A percentile compares a stretch with the other conserved stretches of the same genome.
Evolutionary conservation across 2,329 filamentous ascomycete genomes (phyloP).

Genomic region (Rugonectria rugulosa): DNA sequence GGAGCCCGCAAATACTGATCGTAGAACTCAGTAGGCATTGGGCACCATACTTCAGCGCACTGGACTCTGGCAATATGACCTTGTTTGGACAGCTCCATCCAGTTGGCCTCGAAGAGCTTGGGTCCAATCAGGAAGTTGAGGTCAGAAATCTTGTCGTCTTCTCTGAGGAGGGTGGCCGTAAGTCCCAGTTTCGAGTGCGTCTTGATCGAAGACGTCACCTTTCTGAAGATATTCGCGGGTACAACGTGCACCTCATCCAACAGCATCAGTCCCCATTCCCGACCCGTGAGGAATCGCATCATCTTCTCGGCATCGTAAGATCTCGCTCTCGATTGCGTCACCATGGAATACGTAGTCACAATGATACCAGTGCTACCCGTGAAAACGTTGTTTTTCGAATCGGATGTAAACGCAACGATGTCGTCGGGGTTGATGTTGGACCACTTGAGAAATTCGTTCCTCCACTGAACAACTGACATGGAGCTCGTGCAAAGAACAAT

Average conservation of each 20-base stretch:
- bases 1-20: conserved; percentile 85
- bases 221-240: conserved; percentile 93
- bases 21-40: conserved; percentile 99
- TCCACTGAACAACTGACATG: conserved; percentile 98
- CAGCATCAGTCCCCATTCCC: conserved; percentile 98
- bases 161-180: conserved; percentile 90
- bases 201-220: conserved; percentile 91
- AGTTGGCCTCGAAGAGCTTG: conserved; percentile 98
- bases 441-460: conserved; percentile 97
- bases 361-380: conserved; percentile 93
- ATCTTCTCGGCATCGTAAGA: conserved; percentile 96
- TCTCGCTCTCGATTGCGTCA: conserved; percentile 86
- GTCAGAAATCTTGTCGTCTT: conserved; percentile 98
- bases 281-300: conserved; percentile 89
- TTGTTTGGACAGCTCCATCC: conserved; percentile 98
- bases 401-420: conserved; percentile 93
- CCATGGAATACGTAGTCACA: conserved; percentile 98
- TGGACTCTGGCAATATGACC: conserved; percentile 97
- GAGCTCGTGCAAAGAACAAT: conserved; percentile 96
- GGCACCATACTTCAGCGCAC: conserved; percentile 98
- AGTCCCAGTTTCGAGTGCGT: conserved; percentile 94
- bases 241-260: conserved; percentile 98
- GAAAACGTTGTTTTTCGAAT: conserved; percentile 82
- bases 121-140: conserved; percentile 97
- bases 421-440: conserved; percentile 93